These are phyloP conservation scores for Ettlia oleoabundans DNA, from an alignment of 139 green algal species.

Conservation along the genomic window DNA sequence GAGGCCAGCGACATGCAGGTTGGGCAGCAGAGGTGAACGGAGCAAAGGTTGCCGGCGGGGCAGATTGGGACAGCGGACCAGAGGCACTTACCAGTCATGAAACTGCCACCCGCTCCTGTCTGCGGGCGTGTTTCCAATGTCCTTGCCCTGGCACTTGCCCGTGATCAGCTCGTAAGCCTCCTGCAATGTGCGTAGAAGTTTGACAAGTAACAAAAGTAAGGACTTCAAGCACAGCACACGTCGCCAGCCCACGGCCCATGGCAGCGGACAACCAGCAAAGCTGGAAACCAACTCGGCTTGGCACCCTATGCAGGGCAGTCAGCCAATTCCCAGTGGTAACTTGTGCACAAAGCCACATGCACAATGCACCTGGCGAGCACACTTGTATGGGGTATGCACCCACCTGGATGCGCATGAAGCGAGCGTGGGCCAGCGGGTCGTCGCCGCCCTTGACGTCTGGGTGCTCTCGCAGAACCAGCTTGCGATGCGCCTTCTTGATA, in stretches of 20 bases:
- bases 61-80: background rate
- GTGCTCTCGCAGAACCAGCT: constrained; percentile 45
- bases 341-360: too few relatives aligned
- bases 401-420: constrained; percentile 44
- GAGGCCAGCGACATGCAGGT: background rate
- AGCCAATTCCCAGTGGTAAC: too few relatives aligned
- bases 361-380: too few relatives aligned
- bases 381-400: background rate
- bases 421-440: constrained; percentile 19
- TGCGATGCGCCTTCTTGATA: constrained; percentile 48
- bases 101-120: constrained; percentile 37
- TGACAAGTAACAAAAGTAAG: background rate
- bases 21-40: too few relatives aligned
- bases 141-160: constrained; percentile 38
- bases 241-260: too few relatives aligned
- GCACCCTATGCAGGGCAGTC: too few relatives aligned
- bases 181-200: constrained; percentile 8
- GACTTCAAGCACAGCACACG: background rate
- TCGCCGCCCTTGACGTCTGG: constrained; percentile 30
- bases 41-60: too few relatives aligned
- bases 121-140: background rate
- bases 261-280: too few relatives aligned
- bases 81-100: constrained; percentile 42
- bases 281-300: too few relatives aligned
- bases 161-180: constrained; percentile 53